Evolutionary conservation across 179 eudicot genomes (phyloP).

Genomic region (Silene noctiflora): DNA sequence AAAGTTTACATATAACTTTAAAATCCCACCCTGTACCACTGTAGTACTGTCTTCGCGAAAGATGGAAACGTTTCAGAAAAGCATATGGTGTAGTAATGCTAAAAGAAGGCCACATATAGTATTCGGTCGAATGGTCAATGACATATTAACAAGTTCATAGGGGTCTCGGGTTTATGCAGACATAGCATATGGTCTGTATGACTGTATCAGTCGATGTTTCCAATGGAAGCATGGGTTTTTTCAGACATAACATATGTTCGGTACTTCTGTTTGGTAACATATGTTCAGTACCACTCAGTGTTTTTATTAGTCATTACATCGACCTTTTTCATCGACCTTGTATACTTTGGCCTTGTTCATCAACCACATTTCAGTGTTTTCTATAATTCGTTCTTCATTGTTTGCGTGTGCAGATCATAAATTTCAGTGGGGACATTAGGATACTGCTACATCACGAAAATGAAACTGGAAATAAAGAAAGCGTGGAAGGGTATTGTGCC

Average conservation of each 20-base stretch:
- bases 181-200: background rate
- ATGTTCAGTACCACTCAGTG: background rate
- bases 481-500: slow-evolving; percentile 69
- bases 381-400: background rate
- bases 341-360: no score
- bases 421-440: slow-evolving; percentile 28
- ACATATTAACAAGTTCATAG: background rate
- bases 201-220: background rate
- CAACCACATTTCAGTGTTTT: background rate
- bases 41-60: no score
- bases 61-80: background rate
- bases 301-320: background rate
- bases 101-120: slow-evolving; percentile 5
- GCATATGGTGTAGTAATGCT: background rate
- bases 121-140: background rate
- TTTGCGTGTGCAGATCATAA: slow-evolving; percentile 31
- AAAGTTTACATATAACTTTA: no score
- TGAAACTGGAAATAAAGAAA: slow-evolving; percentile 68
- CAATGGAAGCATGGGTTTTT: no score
- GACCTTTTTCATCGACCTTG: no score
- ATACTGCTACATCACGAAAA: slow-evolving; percentile 26
- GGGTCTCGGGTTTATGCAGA: background rate
- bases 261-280: no score
- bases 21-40: no score
- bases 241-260: no score